Evolutionary conservation across 2,329 filamentous ascomycete genomes (phyloP).

Genomic region (Neurospora sp.): DNA sequence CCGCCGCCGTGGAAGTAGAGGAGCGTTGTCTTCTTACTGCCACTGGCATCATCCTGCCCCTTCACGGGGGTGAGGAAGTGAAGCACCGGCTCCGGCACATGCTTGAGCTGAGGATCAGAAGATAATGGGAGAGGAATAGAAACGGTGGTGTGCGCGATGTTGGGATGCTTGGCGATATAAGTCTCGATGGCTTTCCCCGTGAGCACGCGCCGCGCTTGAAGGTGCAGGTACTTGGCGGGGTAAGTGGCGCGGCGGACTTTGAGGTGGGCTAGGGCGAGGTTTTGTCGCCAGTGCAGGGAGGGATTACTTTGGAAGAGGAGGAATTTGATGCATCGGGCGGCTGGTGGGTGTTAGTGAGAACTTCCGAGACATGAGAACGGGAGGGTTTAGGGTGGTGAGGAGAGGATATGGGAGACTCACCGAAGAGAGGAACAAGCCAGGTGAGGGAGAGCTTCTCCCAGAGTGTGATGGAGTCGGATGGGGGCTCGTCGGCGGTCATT

Average conservation of each 20-base stretch:
- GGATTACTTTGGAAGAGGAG: conserved; percentile 2
- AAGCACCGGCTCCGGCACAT: conserved; percentile 1
- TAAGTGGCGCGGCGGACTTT: conserved; percentile 7
- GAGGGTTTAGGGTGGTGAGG: not conserved
- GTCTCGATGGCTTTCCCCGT: conserved; percentile 1
- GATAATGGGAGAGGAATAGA: not conserved
- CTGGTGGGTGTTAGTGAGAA: not conserved
- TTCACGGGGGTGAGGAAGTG: conserved; percentile 12
- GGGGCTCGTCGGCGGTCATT: not conserved
- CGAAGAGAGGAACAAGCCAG: not conserved
- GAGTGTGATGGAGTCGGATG: not conserved
- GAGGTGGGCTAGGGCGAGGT: conserved; percentile 5
- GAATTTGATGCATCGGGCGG: not conserved
- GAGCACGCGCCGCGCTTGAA: conserved; percentile 4
- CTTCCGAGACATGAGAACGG: not conserved
- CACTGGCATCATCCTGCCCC: too few relatives aligned
- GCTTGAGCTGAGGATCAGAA: not conserved
- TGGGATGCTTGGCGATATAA: not conserved
- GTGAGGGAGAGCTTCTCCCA: not conserved
- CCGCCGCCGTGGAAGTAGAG: conserved; percentile 19
- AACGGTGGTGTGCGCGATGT: not conserved
- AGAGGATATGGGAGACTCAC: not conserved
- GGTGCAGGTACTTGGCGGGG: conserved; percentile 1
- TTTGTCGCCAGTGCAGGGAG: conserved; percentile 9
- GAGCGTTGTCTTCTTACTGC: conserved; percentile 10